Percentiles rank a stretch among this genome's conserved stretches.
Evolutionary conservation across 306 rosid species (phyloP).

Genomic region (Sphenostylis stenocarpa): DNA sequence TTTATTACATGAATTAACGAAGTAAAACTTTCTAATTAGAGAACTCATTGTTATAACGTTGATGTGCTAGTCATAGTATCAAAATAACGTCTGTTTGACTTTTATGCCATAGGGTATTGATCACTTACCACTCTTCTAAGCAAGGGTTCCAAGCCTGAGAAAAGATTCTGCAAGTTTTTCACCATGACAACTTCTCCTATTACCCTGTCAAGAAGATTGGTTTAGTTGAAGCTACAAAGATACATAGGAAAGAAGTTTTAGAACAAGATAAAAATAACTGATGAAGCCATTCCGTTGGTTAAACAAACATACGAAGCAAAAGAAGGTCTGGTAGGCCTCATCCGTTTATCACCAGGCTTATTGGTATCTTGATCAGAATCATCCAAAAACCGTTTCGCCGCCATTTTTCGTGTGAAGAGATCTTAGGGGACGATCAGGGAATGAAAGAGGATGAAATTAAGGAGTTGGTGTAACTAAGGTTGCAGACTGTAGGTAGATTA

Average conservation of each 20-base stretch:
- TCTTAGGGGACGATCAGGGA: neutral
- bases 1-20: too few species aligned
- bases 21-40: too few species aligned
- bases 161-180: slow-evolving; percentile 67
- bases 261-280: too few species aligned
- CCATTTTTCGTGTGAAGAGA: slow-evolving; percentile 44
- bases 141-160: slow-evolving; percentile 77
- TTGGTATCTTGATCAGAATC: slow-evolving; percentile 49
- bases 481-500: too few species aligned
- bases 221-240: too few species aligned
- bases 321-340: slow-evolving; percentile 48
- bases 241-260: too few species aligned
- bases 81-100: too few species aligned
- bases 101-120: neutral
- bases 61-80: too few species aligned
- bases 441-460: too few species aligned
- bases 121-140: slow-evolving; percentile 75
- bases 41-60: neutral
- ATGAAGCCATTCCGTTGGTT: too few species aligned
- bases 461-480: neutral
- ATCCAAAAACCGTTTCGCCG: slow-evolving; percentile 54
- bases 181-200: slow-evolving; percentile 84
- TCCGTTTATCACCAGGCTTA: slow-evolving; percentile 46
- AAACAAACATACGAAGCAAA: slow-evolving; percentile 73
- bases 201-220: slow-evolving; percentile 45